A percentile compares a stretch with the other conserved stretches of the same genome.
These are phyloP conservation scores for Aspergillus pseudoterreus DNA, from an alignment of 2,329 filamentous ascomycete genomes.

Conservation along the genomic window DNA sequence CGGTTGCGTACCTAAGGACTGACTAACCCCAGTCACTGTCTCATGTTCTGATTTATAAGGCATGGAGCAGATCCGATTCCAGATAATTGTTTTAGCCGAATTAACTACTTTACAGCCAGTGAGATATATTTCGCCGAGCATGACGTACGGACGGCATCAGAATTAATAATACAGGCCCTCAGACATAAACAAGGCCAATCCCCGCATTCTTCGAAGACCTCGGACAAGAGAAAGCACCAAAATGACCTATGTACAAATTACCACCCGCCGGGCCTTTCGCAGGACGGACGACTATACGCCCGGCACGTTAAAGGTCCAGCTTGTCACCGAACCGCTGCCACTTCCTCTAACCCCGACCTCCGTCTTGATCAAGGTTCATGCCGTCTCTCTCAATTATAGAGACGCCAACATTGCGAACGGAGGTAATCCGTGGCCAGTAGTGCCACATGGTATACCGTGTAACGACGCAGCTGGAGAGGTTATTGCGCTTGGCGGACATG, in stretches of 20 bases:
- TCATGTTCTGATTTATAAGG: too few relatives aligned
- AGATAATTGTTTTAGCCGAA: too few relatives aligned
- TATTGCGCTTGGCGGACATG: constrained; percentile 34
- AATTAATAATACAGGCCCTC: too few relatives aligned
- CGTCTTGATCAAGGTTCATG: constrained; percentile 21
- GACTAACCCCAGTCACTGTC: too few relatives aligned
- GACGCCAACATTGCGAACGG: constrained; percentile 25
- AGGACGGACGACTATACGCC: constrained; percentile 32
- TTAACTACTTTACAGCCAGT: too few relatives aligned
- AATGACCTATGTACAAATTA: background rate
- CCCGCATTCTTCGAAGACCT: too few relatives aligned
- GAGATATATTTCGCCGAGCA: too few relatives aligned
- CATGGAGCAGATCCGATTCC: too few relatives aligned
- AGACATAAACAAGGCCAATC: too few relatives aligned
- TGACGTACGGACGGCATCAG: too few relatives aligned
- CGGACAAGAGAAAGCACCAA: too few relatives aligned
- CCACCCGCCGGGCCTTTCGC: constrained; percentile 25
- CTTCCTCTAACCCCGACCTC: constrained; percentile 26
- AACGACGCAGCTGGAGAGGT: constrained; percentile 45
- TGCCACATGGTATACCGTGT: constrained; percentile 28
- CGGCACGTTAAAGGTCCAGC: constrained; percentile 30
- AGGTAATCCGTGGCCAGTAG: constrained; percentile 41
- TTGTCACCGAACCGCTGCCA: constrained; percentile 31
- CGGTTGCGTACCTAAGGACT: too few relatives aligned
- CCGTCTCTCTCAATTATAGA: constrained; percentile 22